Evolutionary conservation across 1,284 basidiomycete genomes (phyloP).

Genomic region (Amylostereum areolatum): DNA sequence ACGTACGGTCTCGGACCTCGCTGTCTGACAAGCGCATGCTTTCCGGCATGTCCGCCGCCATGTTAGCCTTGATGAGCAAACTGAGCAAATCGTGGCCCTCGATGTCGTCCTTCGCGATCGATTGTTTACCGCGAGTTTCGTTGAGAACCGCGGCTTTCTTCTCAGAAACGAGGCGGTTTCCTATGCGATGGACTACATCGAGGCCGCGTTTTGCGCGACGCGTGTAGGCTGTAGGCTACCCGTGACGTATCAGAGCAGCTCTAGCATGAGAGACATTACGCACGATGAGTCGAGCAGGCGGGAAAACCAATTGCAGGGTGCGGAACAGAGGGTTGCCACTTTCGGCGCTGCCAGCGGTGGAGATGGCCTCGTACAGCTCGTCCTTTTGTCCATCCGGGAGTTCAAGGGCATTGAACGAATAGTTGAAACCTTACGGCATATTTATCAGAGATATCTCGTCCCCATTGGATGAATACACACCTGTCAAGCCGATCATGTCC

Average conservation of each 20-base stretch:
- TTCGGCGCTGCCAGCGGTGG: too few species aligned
- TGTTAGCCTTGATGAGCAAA: constrained; percentile 57
- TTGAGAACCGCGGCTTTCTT: constrained; percentile 31
- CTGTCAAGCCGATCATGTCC: constrained; percentile 45
- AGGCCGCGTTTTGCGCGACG: neutral
- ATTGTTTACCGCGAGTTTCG: neutral
- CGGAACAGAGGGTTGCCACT: neutral
- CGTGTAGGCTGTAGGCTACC: constrained; percentile 8
- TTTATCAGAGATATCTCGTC: too few species aligned
- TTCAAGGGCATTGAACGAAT: constrained; percentile 39
- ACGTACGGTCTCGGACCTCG: constrained; percentile 71
- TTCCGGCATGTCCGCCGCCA: constrained; percentile 50
- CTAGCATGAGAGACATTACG: neutral
- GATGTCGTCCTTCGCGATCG: constrained; percentile 23
- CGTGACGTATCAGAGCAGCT: neutral
- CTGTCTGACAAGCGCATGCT: constrained; percentile 61
- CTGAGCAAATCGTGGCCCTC: constrained; percentile 43
- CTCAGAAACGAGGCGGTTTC: constrained; percentile 36
- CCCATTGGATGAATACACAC: constrained; percentile 15
- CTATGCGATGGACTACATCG: constrained; percentile 26
- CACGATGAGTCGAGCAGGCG: constrained; percentile 8
- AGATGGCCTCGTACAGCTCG: constrained; percentile 35
- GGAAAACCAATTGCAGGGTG: constrained; percentile 1
- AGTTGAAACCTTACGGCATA: constrained; percentile 39
- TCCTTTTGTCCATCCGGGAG: constrained; percentile 21